These are phyloP conservation scores for Daldinia grandis DNA, from an alignment of 495 filamentous ascomycete genomes.

Conservation along the genomic window DNA sequence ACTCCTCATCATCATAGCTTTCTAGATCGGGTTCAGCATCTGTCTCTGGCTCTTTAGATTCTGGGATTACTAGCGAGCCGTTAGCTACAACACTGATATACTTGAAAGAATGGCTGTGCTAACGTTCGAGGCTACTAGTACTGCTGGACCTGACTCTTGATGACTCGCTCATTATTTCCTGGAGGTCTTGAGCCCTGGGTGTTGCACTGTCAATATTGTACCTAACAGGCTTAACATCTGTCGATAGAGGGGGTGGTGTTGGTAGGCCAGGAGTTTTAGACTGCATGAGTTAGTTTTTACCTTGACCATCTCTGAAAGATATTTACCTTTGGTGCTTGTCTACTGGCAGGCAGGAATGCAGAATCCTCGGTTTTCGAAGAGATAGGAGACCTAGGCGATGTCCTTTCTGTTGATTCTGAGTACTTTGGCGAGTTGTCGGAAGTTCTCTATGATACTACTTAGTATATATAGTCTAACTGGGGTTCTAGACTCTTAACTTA, in stretches of 20 bases:
- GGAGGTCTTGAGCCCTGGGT: conserved; percentile 82
- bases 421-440: conserved; percentile 44
- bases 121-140: conserved; percentile 78
- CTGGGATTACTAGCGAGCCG: conserved; percentile 57
- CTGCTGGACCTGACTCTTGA: conserved; percentile 57
- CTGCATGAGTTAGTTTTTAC: conserved; percentile 38
- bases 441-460: conserved; percentile 45
- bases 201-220: conserved; percentile 76
- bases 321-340: conserved; percentile 50
- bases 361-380: conserved; percentile 35
- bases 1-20: conserved; percentile 53
- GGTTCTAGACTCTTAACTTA: conserved; percentile 51
- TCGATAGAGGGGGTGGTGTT: conserved; percentile 72
- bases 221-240: conserved; percentile 68
- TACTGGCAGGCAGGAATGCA: conserved; percentile 40
- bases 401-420: conserved; percentile 43
- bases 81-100: conserved; percentile 15
- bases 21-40: conserved; percentile 46
- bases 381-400: conserved; percentile 39
- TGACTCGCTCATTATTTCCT: conserved; percentile 62
- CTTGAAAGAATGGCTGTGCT: conserved; percentile 28
- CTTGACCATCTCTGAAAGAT: conserved; percentile 8
- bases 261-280: conserved; percentile 51
- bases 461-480: not conserved
- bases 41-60: conserved; percentile 52